These are phyloP conservation scores for Rutidosis leptorrhynchoides DNA, from an alignment of 129 eudicot species.

Conservation along the genomic window DNA sequence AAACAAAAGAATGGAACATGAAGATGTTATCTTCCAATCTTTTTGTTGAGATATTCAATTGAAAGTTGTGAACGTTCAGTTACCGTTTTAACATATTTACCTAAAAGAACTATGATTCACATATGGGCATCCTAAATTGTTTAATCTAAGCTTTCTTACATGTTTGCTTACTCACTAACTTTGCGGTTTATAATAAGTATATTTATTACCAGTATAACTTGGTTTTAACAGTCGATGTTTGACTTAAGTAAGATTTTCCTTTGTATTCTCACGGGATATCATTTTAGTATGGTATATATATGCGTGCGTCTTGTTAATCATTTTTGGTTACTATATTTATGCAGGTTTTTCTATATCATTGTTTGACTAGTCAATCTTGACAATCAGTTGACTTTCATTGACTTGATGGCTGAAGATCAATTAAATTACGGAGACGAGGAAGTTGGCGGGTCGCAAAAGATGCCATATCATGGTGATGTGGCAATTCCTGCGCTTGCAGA, in stretches of 20 bases:
- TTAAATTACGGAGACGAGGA: conserved; percentile 84
- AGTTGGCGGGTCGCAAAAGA: conserved; percentile 72
- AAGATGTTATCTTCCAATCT: neutral
- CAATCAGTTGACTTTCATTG: conserved; percentile 36
- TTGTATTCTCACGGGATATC: neutral
- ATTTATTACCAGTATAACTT: neutral
- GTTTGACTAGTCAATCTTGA: conserved; percentile 16
- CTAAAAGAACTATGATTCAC: conserved; percentile 2
- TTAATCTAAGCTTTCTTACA: neutral
- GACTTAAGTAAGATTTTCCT: neutral
- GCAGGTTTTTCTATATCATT: conserved; percentile 41
- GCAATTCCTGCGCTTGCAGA: conserved; percentile 95
- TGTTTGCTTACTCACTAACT: conserved; percentile 5
- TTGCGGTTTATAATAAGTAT: conserved; percentile 14
- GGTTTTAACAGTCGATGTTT: neutral
- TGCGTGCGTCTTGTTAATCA: conserved; percentile 2
- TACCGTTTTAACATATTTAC: neutral
- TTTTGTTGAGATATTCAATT: neutral
- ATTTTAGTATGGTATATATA: neutral
- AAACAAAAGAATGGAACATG: neutral
- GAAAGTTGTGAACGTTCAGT: neutral
- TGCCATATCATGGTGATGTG: conserved; percentile 78
- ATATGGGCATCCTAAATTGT: neutral
- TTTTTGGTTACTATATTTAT: conserved; percentile 8
- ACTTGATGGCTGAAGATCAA: conserved; percentile 69